Evolutionary conservation across 805 yeast species (phyloP).

Genomic region (Candida fluviatilis): DNA sequence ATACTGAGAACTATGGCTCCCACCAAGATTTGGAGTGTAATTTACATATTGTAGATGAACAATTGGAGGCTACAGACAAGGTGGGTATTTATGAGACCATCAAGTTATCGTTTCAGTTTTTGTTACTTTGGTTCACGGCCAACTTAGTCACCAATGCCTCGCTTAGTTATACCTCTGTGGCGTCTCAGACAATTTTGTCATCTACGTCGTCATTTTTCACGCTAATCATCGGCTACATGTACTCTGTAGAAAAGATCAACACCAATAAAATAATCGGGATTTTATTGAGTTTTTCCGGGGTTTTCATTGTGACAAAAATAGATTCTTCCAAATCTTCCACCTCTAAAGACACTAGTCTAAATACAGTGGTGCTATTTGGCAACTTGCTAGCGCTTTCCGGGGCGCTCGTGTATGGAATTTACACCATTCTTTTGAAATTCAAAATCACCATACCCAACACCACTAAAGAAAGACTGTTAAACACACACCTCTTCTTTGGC

Average conservation of each 20-base stretch:
- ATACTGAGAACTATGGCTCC: constrained; percentile 1
- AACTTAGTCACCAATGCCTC: constrained; percentile 88
- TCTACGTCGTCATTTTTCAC: constrained; percentile 95
- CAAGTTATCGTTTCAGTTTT: constrained; percentile 71
- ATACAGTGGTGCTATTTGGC: constrained; percentile 48
- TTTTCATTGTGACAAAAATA: constrained; percentile 68
- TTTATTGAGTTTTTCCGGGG: constrained; percentile 70
- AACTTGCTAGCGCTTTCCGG: constrained; percentile 77
- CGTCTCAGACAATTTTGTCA: constrained; percentile 88
- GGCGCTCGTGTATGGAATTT: constrained; percentile 87
- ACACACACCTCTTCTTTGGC: constrained; percentile 89
- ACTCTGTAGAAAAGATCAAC: constrained; percentile 67
- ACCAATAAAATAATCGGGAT: constrained; percentile 65
- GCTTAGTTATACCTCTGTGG: constrained; percentile 83
- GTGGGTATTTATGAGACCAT: constrained; percentile 61
- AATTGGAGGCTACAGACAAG: constrained; percentile 5
- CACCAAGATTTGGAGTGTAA: not conserved
- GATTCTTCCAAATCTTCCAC: constrained; percentile 35
- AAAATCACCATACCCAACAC: constrained; percentile 44
- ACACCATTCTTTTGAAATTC: constrained; percentile 78
- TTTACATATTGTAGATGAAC: constrained; percentile 5
- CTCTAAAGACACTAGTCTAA: constrained; percentile 13
- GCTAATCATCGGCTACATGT: constrained; percentile 69
- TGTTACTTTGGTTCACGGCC: constrained; percentile 85
- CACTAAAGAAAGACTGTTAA: constrained; percentile 66